Conservation (phyloP, 306 rosid species). For the Castanospermum australe region DNA sequence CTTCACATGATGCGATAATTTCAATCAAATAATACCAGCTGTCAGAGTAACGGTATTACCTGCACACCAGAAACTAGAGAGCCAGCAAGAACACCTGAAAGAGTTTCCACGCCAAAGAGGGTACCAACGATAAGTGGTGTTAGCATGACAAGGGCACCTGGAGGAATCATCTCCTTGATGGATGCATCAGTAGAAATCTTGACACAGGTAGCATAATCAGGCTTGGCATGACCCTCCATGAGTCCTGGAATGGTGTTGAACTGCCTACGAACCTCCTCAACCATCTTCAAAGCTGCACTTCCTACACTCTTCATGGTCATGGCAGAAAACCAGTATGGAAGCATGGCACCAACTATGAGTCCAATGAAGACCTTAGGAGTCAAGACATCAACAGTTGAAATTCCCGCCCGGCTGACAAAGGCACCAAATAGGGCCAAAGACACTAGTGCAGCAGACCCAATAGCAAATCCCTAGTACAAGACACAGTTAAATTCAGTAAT, state of each 20-base stretch:
- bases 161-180: conserved; percentile 80
- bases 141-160: conserved; percentile 75
- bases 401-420: conserved; percentile 62
- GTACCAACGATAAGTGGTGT: conserved; percentile 74
- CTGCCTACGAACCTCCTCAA: conserved; percentile 78
- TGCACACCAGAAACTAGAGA: conserved; percentile 77
- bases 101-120: conserved; percentile 70
- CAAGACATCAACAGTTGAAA: conserved; percentile 66
- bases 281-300: conserved; percentile 76
- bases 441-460: conserved; percentile 72
- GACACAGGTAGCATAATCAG: conserved; percentile 76
- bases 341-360: conserved; percentile 70
- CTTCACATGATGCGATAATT: not conserved
- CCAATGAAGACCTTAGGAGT: conserved; percentile 80
- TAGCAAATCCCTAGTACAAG: conserved; percentile 60
- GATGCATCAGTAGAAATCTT: conserved; percentile 82
- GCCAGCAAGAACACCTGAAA: conserved; percentile 72
- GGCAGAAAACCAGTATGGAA: conserved; percentile 80
- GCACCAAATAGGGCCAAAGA: conserved; percentile 76
- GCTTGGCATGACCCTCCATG: conserved; percentile 63
- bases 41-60: conserved; percentile 33
- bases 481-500: not conserved
- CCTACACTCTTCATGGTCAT: conserved; percentile 86
- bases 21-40: not conserved
- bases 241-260: conserved; percentile 68